Evolutionary conservation across 2,329 filamentous ascomycete species (phyloP).

Genomic region (Ceratocystis papillata): DNA sequence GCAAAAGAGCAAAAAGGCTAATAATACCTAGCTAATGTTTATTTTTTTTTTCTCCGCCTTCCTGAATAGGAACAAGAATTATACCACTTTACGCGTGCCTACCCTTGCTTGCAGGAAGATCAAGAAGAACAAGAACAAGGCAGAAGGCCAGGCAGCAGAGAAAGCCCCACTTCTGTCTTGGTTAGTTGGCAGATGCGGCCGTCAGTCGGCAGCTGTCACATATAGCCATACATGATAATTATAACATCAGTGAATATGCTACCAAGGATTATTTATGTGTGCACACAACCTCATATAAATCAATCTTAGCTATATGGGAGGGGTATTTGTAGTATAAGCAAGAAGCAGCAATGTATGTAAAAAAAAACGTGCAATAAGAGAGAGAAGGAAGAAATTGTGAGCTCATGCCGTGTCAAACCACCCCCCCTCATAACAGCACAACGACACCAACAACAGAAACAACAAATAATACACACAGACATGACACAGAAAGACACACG

Average conservation of each 20-base stretch:
- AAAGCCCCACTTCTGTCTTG: too few relatives aligned
- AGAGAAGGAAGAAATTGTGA: background rate
- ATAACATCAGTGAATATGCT: too few relatives aligned
- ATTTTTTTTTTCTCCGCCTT: slow-evolving; percentile 1
- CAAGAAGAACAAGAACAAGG: too few relatives aligned
- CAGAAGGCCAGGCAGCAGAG: too few relatives aligned
- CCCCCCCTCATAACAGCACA: background rate
- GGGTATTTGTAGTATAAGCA: background rate
- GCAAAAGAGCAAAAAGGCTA: background rate
- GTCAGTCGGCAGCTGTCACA: too few relatives aligned
- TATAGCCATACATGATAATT: too few relatives aligned
- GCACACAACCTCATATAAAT: too few relatives aligned
- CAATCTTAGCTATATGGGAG: background rate
- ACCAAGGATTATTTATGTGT: too few relatives aligned
- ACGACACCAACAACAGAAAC: background rate
- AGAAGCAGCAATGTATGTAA: slow-evolving; percentile 6
- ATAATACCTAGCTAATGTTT: background rate
- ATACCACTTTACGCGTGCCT: slow-evolving; percentile 7
- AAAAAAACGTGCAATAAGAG: slow-evolving; percentile 1
- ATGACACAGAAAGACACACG: slow-evolving; percentile 17
- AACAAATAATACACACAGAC: background rate
- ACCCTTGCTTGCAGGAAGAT: background rate
- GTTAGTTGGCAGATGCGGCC: too few relatives aligned
- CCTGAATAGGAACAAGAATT: slow-evolving; percentile 25
- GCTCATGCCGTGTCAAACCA: slow-evolving; percentile 4